Evolutionary conservation across 1,284 basidiomycete genomes (phyloP), one percentile per base, ranked within the genome.

Genomic region (Peniophora sp.): DNA sequence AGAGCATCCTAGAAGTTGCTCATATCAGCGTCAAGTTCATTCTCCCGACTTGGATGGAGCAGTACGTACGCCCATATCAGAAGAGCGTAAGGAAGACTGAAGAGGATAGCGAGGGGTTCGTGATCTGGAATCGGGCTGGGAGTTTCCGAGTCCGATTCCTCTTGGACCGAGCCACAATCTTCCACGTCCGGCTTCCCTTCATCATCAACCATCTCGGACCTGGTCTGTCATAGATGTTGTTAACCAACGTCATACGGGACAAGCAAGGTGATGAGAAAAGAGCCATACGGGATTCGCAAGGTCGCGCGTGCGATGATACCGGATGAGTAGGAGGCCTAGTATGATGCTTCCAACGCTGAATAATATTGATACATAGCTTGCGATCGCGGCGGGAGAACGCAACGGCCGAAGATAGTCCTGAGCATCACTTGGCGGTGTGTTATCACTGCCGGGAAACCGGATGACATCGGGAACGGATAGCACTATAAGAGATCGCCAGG

Each of bases 1-100:
- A 45, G 43, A 24, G 12, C 43, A 45, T 45, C 3, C 43, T 45
- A n/a, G n/a, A 22, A 8, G 17, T 18, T 14, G 34, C 45, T 10
- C 17, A 24, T 8, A 8, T 54, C 15, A 6, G 52, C 53, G 12
- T 44, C 27, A 12, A 32, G 27, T 32, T 5, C 6, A 32, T 5
- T 5, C 27, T 32, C 12, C 11, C 12, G 5, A 62, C 71, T 58
- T n/a, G n/a, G n/a, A n/a, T n/a, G n/a, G n/a, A n/a, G n/a, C n/a
- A n/a, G n/a, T n/a, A n/a, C n/a, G n/a, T 48, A 71, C 71, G 62
- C 65, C 71, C 70, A 71, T 57, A 71, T 60, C 9, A 71, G 58
- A 18, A 70, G 61, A 2, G 64, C 63, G 49, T 66, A 64, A 0
- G 71, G 70, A 1, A 73, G 53, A 50, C 67, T 65, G 50, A 68